Evolutionary conservation across 2,329 filamentous ascomycete genomes (phyloP).

Genomic region (Pseudogymnoascus sp.): DNA sequence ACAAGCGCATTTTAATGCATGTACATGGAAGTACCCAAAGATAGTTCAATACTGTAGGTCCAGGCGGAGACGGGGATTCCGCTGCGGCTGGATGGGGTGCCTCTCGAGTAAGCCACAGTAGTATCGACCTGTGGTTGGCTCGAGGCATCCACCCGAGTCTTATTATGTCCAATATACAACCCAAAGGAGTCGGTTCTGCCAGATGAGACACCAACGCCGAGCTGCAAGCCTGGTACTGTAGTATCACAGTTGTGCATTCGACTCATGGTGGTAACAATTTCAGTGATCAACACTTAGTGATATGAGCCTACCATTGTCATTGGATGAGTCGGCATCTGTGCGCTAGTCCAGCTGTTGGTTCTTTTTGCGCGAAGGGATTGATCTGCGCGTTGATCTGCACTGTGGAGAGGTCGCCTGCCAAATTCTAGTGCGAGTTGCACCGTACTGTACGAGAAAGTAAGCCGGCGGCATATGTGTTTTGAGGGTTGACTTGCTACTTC

Average conservation of each 20-base stretch:
- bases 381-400: not conserved
- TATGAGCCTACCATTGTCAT: not conserved
- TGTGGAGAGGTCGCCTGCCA: not conserved
- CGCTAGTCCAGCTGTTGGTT: not conserved
- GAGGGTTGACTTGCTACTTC: not conserved
- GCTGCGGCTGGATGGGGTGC: not conserved
- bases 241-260: not conserved
- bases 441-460: not conserved
- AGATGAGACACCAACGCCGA: not conserved
- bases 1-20: slow-evolving; percentile 2
- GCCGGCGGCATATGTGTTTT: not conserved
- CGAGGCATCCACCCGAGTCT: not conserved
- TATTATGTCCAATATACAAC: not conserved
- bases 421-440: not conserved
- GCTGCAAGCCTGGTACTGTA: not conserved
- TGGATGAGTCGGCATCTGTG: not conserved
- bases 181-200: not conserved
- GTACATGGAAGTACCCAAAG: slow-evolving; percentile 4
- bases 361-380: not conserved
- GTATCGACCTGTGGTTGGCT: slow-evolving; percentile 2
- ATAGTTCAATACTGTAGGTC: not conserved
- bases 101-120: not conserved
- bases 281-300: not conserved
- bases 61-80: not conserved
- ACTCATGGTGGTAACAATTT: not conserved